phyloP scores from a whole-genome alignment of 2,329 filamentous ascomycete species.

The Phyllosticta ampelicida region DNA sequence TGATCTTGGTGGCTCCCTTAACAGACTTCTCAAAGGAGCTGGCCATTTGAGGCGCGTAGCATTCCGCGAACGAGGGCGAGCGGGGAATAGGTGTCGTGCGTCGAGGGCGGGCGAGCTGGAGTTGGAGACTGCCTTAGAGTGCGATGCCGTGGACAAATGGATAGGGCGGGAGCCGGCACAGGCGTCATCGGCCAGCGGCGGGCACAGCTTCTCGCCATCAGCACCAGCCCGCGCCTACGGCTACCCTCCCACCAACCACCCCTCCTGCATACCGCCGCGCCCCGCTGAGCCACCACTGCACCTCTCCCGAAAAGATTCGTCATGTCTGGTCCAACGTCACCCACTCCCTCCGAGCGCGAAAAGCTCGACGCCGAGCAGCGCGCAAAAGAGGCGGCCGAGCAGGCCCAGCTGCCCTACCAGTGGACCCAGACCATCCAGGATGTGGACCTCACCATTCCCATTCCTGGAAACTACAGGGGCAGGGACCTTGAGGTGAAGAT shows the following conservation, averaged over 20 bases:
- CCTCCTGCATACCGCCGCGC: constrained; percentile 1
- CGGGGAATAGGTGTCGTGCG: not conserved
- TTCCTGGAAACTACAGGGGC: constrained; percentile 76
- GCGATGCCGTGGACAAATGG: not conserved
- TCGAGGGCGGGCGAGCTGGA: not conserved
- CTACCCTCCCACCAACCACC: not conserved
- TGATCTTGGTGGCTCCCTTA: constrained; percentile 96
- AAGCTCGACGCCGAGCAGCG: constrained; percentile 47
- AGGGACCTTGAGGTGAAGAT: constrained; percentile 75
- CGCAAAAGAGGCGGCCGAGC: constrained; percentile 73
- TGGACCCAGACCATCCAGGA: constrained; percentile 92
- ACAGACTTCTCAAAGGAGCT: constrained; percentile 98
- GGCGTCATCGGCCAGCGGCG: constrained; percentile 6
- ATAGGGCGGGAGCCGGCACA: constrained; percentile 5
- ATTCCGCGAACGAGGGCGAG: constrained; percentile 5
- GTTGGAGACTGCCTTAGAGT: not conserved
- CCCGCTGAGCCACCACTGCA: constrained; percentile 1
- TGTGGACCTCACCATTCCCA: constrained; percentile 64
- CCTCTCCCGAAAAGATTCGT: constrained; percentile 1
- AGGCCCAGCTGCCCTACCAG: constrained; percentile 87
- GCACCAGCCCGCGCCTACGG: not conserved
- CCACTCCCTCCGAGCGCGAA: constrained; percentile 44
- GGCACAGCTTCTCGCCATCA: not conserved
- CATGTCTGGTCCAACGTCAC: constrained; percentile 29
- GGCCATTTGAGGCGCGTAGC: constrained; percentile 45